A percentile compares a stretch with the other conserved stretches of the same genome.
These are phyloP conservation scores for Lablab purpureus DNA, from an alignment of 306 rosid species.

Conservation along the genomic window DNA sequence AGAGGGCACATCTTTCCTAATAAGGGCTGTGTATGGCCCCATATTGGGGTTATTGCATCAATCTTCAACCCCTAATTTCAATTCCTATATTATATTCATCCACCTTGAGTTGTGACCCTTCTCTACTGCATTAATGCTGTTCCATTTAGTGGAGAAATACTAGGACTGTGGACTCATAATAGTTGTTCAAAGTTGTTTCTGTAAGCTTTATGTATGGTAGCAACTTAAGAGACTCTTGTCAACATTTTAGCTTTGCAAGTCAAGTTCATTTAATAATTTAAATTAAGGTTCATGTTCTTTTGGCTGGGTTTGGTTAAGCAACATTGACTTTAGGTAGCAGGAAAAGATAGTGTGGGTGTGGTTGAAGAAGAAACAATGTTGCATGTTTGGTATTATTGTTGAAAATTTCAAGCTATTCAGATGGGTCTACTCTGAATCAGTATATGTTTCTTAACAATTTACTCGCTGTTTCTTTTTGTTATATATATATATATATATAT, in stretches of 20 bases:
- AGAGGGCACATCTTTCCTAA: conserved; percentile 41
- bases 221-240: not conserved
- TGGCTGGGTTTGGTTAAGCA: conserved; percentile 5
- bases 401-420: not conserved
- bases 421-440: not conserved
- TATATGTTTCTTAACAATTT: not conserved
- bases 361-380: not conserved
- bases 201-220: conserved; percentile 7
- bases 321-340: conserved; percentile 28
- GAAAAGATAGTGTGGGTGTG: not conserved
- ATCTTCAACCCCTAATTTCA: not conserved
- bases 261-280: conserved; percentile 29
- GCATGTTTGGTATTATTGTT: not conserved
- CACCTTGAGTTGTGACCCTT: conserved; percentile 11
- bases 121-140: conserved; percentile 37
- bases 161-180: conserved; percentile 7
- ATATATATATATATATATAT: too few species aligned
- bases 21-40: conserved; percentile 39
- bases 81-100: not conserved
- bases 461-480: too few species aligned
- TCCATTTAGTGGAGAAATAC: conserved; percentile 44
- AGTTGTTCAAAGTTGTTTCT: conserved; percentile 18
- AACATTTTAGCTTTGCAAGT: not conserved
- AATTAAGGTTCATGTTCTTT: not conserved
- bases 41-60: conserved; percentile 22